A percentile compares a stretch with the other conserved stretches of the same genome.
Evolutionary conservation across 2,329 filamentous ascomycete species (phyloP).

Genomic region (Ophiosphaerella korrae): DNA sequence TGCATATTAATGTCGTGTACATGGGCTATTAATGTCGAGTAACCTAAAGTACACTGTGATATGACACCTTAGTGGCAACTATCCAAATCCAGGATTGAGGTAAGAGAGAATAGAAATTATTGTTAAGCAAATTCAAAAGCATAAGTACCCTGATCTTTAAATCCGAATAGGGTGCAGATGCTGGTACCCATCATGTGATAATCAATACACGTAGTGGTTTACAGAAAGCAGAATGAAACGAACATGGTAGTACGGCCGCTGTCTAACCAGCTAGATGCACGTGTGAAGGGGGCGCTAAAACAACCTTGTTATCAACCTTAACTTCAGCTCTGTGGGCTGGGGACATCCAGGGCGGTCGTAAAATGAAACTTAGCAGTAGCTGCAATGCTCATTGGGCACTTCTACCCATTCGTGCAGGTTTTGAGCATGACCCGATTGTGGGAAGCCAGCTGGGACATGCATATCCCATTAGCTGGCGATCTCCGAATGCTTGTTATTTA

Average conservation of each 20-base stretch:
- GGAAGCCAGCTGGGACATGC: slow-evolving; percentile 23
- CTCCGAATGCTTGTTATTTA: slow-evolving; percentile 22
- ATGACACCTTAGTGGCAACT: too few relatives aligned
- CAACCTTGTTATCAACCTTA: slow-evolving; percentile 21
- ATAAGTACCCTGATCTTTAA: not conserved
- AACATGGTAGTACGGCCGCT: not conserved
- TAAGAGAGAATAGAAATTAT: not conserved
- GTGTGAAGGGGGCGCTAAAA: slow-evolving; percentile 9
- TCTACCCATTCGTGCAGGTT: not conserved
- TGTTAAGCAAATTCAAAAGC: slow-evolving; percentile 1
- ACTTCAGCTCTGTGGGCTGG: slow-evolving; percentile 8
- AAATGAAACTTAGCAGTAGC: slow-evolving; percentile 1
- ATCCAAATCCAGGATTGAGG: not conserved
- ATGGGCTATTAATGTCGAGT: too few relatives aligned
- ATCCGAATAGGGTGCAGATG: slow-evolving; percentile 8
- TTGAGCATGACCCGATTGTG: slow-evolving; percentile 1
- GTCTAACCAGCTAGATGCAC: not conserved
- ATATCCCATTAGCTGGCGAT: slow-evolving; percentile 27
- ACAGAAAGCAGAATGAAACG: not conserved
- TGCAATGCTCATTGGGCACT: not conserved
- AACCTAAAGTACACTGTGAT: too few relatives aligned
- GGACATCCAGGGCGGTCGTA: not conserved
- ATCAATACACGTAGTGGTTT: not conserved
- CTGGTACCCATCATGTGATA: not conserved
- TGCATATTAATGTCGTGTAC: too few relatives aligned